Percentiles rank a stretch among this genome's conserved stretches.
These are phyloP conservation scores for Sanghuangporus baumii DNA, from an alignment of 1,284 basidiomycete genomes.

Conservation along the genomic window DNA sequence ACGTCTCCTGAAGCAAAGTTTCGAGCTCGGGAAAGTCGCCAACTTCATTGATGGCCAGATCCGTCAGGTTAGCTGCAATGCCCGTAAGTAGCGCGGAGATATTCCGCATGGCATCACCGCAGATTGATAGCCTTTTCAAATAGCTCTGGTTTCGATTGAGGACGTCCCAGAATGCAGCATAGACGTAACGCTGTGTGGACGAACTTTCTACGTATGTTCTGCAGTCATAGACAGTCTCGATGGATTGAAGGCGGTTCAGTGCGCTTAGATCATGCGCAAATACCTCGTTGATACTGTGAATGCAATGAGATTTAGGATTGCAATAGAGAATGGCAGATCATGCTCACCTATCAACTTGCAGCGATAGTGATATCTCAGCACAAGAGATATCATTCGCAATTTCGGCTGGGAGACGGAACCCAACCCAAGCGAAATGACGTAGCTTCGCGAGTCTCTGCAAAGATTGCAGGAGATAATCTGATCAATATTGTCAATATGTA, in stretches of 20 bases:
- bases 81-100: background rate
- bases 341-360: background rate
- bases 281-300: background rate
- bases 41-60: background rate
- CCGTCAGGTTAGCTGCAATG: background rate
- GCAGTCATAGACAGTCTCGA: background rate
- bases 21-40: background rate
- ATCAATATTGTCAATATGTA: background rate
- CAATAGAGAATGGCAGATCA: background rate
- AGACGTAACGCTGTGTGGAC: no score
- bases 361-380: background rate
- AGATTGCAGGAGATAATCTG: background rate
- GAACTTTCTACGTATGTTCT: background rate
- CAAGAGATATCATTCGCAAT: background rate
- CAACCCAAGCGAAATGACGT: background rate
- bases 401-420: background rate
- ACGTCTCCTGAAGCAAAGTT: constrained; percentile 1
- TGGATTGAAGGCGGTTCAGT: background rate
- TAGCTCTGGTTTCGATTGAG: background rate
- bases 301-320: background rate
- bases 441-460: background rate
- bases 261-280: background rate
- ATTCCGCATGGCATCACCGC: background rate
- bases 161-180: background rate
- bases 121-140: background rate